Evolutionary conservation across 2,329 filamentous ascomycete genomes (phyloP).

Genomic region (Annulohypoxylon truncatum): DNA sequence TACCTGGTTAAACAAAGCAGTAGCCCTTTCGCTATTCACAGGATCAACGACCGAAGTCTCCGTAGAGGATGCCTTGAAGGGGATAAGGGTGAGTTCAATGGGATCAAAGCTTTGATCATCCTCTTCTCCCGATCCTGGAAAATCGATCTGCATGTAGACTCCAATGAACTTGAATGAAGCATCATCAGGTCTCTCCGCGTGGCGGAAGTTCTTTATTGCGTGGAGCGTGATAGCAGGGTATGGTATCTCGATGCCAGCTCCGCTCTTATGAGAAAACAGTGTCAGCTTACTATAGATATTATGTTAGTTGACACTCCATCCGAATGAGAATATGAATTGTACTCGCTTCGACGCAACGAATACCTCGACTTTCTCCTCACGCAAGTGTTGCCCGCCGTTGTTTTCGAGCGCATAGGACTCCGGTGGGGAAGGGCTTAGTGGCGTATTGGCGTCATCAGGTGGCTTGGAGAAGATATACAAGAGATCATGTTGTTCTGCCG

Average conservation of each 20-base stretch:
- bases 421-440: slow-evolving; percentile 49
- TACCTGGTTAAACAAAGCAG: slow-evolving; percentile 74
- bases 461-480: slow-evolving; percentile 64
- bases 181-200: slow-evolving; percentile 52
- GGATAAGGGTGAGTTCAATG: slow-evolving; percentile 75
- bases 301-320: slow-evolving; percentile 18
- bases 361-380: slow-evolving; percentile 63
- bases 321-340: not conserved
- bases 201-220: slow-evolving; percentile 71
- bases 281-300: slow-evolving; percentile 65
- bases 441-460: slow-evolving; percentile 49
- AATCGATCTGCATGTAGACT: slow-evolving; percentile 76
- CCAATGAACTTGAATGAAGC: slow-evolving; percentile 56
- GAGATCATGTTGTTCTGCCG: slow-evolving; percentile 63
- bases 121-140: slow-evolving; percentile 67
- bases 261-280: slow-evolving; percentile 69
- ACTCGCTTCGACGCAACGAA: slow-evolving; percentile 70
- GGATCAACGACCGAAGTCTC: slow-evolving; percentile 46
- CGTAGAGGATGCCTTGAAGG: slow-evolving; percentile 52
- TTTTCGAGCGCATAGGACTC: slow-evolving; percentile 51
- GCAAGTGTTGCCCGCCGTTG: slow-evolving; percentile 43
- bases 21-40: slow-evolving; percentile 50
- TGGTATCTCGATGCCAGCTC: slow-evolving; percentile 74
- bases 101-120: slow-evolving; percentile 73
- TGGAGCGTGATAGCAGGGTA: slow-evolving; percentile 82